Conservation (phyloP, 2,329 filamentous ascomycete genomes). For the Hymenoscyphus scutula region DNA sequence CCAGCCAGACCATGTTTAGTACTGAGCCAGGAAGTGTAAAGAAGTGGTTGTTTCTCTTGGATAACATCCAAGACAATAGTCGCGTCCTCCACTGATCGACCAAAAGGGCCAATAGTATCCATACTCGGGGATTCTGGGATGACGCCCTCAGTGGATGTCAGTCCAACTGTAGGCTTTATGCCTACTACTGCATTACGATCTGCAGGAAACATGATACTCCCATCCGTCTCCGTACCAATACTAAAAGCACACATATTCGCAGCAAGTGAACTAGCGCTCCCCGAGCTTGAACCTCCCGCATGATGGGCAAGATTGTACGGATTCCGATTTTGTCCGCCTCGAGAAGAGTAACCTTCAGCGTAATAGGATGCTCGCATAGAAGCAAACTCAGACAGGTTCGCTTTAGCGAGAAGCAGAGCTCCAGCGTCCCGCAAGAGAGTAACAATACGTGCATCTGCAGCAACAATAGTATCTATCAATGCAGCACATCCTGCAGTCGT, state of each 20-base stretch:
- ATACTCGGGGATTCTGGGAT: background rate
- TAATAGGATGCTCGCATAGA: slow-evolving; percentile 64
- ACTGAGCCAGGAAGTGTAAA: background rate
- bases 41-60: no score
- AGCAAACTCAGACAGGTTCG: no score
- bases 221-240: slow-evolving; percentile 73
- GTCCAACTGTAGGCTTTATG: slow-evolving; percentile 72
- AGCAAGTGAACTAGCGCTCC: slow-evolving; percentile 62
- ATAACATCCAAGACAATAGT: no score
- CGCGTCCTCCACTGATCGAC: no score
- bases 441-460: no score
- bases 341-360: slow-evolving; percentile 63
- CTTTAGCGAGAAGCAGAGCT: no score
- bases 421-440: no score
- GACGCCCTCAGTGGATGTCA: slow-evolving; percentile 40
- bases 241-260: slow-evolving; percentile 62
- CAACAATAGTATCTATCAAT: no score
- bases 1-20: background rate
- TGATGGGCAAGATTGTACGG: slow-evolving; percentile 68
- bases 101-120: background rate
- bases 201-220: slow-evolving; percentile 69
- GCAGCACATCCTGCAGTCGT: no score
- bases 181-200: slow-evolving; percentile 68
- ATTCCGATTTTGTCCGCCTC: slow-evolving; percentile 62
- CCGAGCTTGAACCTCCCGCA: slow-evolving; percentile 68